Percentiles rank a stretch among this genome's conserved stretches.
These are phyloP conservation scores for Penicillium oxalicum DNA, from an alignment of 2,329 filamentous ascomycete genomes.

Conservation along the genomic window DNA sequence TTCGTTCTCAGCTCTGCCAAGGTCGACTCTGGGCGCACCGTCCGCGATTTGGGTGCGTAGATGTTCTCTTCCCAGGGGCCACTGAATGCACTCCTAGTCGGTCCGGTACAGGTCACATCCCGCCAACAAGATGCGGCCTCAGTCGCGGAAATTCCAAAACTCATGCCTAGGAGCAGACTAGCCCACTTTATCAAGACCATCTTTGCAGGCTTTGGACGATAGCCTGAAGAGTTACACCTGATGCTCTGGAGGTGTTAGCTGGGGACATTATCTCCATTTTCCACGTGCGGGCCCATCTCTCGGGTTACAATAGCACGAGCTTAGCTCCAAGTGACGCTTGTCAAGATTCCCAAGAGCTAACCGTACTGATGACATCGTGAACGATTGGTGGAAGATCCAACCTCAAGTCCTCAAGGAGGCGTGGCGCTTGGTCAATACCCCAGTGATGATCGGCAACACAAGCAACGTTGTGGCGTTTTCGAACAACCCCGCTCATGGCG, in stretches of 20 bases:
- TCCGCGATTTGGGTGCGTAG: conserved; percentile 50
- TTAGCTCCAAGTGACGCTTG: neutral
- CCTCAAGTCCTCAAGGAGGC: neutral
- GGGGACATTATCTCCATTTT: neutral
- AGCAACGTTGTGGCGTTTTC: conserved; percentile 7
- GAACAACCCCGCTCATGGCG: neutral
- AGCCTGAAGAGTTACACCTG: neutral
- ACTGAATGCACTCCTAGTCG: conserved; percentile 47
- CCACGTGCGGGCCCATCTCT: neutral
- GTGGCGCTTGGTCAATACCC: conserved; percentile 1
- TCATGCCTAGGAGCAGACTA: conserved; percentile 9
- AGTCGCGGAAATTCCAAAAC: conserved; percentile 11
- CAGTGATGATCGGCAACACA: conserved; percentile 11
- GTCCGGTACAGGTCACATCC: conserved; percentile 49
- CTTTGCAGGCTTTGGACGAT: neutral
- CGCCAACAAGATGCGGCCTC: conserved; percentile 47
- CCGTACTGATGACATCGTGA: neutral
- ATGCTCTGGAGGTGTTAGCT: neutral
- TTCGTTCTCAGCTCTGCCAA: conserved; percentile 33
- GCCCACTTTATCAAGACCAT: conserved; percentile 13
- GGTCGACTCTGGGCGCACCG: conserved; percentile 43
- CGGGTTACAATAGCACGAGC: conserved; percentile 11
- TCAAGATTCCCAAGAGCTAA: neutral
- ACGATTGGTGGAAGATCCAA: conserved; percentile 10
- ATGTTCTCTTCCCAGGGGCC: conserved; percentile 56